Percentiles rank a stretch among this genome's conserved stretches.
Evolutionary conservation across 2,329 filamentous ascomycete species (phyloP).

Genomic region (Tothia fuscella): DNA sequence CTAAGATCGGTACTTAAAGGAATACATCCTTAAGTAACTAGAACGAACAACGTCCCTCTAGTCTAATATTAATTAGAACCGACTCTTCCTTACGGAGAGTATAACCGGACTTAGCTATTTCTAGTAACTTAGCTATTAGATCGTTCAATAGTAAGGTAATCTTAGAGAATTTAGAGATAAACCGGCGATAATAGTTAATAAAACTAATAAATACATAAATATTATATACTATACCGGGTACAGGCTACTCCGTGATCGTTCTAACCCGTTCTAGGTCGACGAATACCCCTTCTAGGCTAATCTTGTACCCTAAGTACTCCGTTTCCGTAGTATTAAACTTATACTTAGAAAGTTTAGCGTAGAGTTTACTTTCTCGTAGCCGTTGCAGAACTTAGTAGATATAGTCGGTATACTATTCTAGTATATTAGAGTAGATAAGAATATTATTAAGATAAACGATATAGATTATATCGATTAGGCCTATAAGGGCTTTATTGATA

Average conservation of each 20-base stretch:
- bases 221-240: slow-evolving; percentile 12
- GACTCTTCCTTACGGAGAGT: neutral
- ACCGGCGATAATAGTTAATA: slow-evolving; percentile 20
- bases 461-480: slow-evolving; percentile 16
- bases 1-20: slow-evolving; percentile 12
- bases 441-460: slow-evolving; percentile 17
- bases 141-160: slow-evolving; percentile 13
- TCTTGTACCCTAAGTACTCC: slow-evolving; percentile 17
- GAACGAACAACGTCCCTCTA: slow-evolving; percentile 6
- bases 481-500: slow-evolving; percentile 17
- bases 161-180: slow-evolving; percentile 15
- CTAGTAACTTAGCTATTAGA: slow-evolving; percentile 13
- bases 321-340: slow-evolving; percentile 19
- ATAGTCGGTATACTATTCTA: slow-evolving; percentile 7
- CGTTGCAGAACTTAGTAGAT: slow-evolving; percentile 2
- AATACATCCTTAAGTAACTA: slow-evolving; percentile 12
- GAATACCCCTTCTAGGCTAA: slow-evolving; percentile 15
- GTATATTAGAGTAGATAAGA: slow-evolving; percentile 14
- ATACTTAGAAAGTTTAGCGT: slow-evolving; percentile 16
- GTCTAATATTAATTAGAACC: neutral
- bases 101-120: neutral
- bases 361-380: slow-evolving; percentile 11
- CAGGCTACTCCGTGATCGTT: slow-evolving; percentile 14
- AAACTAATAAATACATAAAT: slow-evolving; percentile 20
- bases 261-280: slow-evolving; percentile 15